Base-by-base conservation (phyloP, 1,284 basidiomycete species). In the Heterobasidion parviporum region DNA sequence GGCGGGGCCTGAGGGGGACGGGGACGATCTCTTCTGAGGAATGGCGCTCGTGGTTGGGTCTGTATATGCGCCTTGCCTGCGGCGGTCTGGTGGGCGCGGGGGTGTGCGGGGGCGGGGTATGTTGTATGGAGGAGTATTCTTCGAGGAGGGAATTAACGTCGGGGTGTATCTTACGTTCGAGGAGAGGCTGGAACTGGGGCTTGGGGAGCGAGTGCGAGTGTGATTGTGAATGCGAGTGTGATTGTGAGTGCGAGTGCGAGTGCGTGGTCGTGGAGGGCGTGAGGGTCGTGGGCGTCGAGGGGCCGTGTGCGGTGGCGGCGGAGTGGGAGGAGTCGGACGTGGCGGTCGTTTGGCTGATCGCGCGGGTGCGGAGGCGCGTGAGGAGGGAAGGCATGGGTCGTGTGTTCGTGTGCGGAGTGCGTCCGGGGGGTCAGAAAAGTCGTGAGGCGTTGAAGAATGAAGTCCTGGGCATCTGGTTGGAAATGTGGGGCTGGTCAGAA, bases 311-410 rank as follows among this genome's bases (percentile, higher is more conserved):
- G 26, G 26, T 26, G 5, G 26, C 26, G 26, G 26, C 26, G 2
- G 62, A 56, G 33, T 58, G 64, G 6, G 60, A 49, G 1, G 64
- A 63, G 9, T 47, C 49, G 8, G 57, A 56, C 20, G 68, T 63
- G 8, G 57, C 56, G 20, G 68, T 63, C 34, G 64, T 59, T 46
- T 66, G 71, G 58, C 67, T 71, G 57, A 64, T 61, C 35, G 62
- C 67, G 41, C 68, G 61, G 48, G 60, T 65, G 12, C 74, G 70
- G 18, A 77, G 59, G 36, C 73, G 73, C 18, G 68, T 63, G 43
- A 76, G 58, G 26, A 76, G 60, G 14, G 72, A 71, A 34, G 65
- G 63, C 67, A 77, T 71, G 32, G 15, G 10, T n/a, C n/a, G 38
- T 41, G 3, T 41, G 12, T 41, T n/a, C n/a, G 26, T 26, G 3